Evolutionary conservation across 495 filamentous ascomycete species (phyloP), one percentile per base, ranked within the genome.

Genomic region (Neohortaea acidophila): DNA sequence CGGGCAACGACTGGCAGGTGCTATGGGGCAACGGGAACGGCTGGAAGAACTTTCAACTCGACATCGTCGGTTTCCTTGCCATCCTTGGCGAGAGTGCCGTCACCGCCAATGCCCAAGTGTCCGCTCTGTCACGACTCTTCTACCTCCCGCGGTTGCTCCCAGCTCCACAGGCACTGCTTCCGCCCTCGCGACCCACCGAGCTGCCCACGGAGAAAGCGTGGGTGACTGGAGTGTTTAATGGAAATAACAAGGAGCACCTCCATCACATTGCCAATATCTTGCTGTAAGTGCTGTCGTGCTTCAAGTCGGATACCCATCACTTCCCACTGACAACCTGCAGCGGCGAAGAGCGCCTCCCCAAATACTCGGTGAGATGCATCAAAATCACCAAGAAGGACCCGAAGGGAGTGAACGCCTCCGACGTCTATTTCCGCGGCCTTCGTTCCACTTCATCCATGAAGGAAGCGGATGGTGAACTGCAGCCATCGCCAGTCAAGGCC

Each of bases 11-110:
- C 25, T 49, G 46, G 46, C 23, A 23, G 13, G 42, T 38, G 44
- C 48, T 47, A 7, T 51, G 48, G 48, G 35, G 39, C 9, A 33
- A 28, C 15, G 24, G 15, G 4, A 33, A 18, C 14, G 13, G 13
- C 9, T 41, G 44, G 20, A 18, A 53, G 13, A 35, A 52, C 28
- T 41, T 60, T 21, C 54, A 59, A 32, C 52, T 62, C 6, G 59
- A 62, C 39, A 59, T 60, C 19, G 59, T 62, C 31, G 59, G 58
- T 25, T 60, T 62, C 39, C 54, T 62, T n/a, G 59, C 58, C 22
- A 54, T 62, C 35, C 36, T 60, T 10, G 59, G 59, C 15, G 59
- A 62, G 41, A 54, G 56, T 45, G 59, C 56, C 13, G 49, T 62
- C 10, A 33, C 51, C n/a, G 54, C 52, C 23, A 59, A 59, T 41